These are phyloP conservation scores for Lasiosphaeria hispida DNA, from an alignment of 495 filamentous ascomycete species.

Conservation along the genomic window DNA sequence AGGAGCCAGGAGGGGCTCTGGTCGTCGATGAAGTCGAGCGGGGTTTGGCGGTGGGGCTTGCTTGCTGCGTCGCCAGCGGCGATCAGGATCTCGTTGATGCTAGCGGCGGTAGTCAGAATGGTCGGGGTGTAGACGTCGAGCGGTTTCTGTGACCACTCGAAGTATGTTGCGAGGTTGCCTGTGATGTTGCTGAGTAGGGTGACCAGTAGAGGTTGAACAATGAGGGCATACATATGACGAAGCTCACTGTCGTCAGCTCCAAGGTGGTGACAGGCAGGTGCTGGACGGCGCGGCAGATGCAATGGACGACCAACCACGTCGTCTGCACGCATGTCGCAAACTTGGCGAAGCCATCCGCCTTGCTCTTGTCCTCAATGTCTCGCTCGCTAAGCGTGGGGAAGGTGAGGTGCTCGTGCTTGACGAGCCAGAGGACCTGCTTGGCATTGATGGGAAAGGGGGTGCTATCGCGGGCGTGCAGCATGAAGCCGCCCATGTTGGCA, in stretches of 20 bases:
- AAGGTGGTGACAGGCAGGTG: conserved; percentile 13
- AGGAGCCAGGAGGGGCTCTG: conserved; percentile 12
- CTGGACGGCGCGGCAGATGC: conserved; percentile 9
- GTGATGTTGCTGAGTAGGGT: too few relatives aligned
- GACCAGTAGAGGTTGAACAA: too few relatives aligned
- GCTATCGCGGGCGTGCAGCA: conserved; percentile 22
- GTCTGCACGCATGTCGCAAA: conserved; percentile 12
- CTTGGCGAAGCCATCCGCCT: conserved; percentile 13
- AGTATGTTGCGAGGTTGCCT: conserved; percentile 4
- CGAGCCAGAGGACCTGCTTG: conserved; percentile 36
- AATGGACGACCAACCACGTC: conserved; percentile 7
- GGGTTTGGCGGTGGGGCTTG: conserved; percentile 2
- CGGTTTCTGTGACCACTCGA: conserved; percentile 15
- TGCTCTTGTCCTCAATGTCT: conserved; percentile 18
- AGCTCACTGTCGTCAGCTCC: conserved; percentile 15
- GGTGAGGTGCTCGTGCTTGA: conserved; percentile 17
- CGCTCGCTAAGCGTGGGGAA: conserved; percentile 3
- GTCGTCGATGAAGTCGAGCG: conserved; percentile 21
- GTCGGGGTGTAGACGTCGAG: conserved; percentile 7
- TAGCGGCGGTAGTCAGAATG: neutral
- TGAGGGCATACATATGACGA: conserved; percentile 10
- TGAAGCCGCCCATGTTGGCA: conserved; percentile 41
- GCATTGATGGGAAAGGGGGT: conserved; percentile 32
- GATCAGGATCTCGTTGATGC: conserved; percentile 1
- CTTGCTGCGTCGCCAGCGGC: neutral